Evolutionary conservation across 2,329 filamentous ascomycete genomes (phyloP).

Genomic region (Talaromyces rugulosus): DNA sequence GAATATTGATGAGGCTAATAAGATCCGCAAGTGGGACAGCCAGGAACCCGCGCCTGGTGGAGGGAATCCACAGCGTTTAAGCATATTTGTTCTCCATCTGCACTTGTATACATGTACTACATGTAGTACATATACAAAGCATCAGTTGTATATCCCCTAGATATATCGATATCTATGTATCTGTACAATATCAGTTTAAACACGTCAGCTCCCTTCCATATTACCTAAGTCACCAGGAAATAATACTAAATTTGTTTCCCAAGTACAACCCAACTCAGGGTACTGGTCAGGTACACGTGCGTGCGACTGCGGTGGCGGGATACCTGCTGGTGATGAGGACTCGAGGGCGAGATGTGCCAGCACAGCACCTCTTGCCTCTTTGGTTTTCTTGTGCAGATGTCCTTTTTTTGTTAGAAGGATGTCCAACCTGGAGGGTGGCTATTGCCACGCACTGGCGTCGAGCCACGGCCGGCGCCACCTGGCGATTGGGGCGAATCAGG

Average conservation of each 20-base stretch:
- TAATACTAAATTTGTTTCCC: too few relatives aligned
- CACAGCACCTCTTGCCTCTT: slow-evolving; percentile 6
- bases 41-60: not conserved
- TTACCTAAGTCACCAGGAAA: too few relatives aligned
- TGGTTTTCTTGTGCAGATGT: slow-evolving; percentile 16
- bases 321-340: slow-evolving; percentile 4
- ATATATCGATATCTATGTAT: too few relatives aligned
- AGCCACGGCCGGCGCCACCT: not conserved
- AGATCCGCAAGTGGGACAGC: not conserved
- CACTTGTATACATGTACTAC: not conserved
- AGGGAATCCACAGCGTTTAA: not conserved
- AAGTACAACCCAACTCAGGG: not conserved
- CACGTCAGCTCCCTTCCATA: not conserved
- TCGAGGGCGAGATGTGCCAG: not conserved
- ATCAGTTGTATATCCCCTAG: not conserved
- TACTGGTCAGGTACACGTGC: slow-evolving; percentile 17
- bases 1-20: not conserved
- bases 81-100: slow-evolving; percentile 1
- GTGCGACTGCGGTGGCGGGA: slow-evolving; percentile 6
- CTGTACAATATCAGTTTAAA: not conserved
- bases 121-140: not conserved
- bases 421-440: not conserved
- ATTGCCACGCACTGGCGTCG: not conserved
- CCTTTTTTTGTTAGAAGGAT: not conserved
- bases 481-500: not conserved